phyloP scores from a whole-genome alignment of 495 filamentous ascomycete species.

The Thermothielavioides terrestris region DNA sequence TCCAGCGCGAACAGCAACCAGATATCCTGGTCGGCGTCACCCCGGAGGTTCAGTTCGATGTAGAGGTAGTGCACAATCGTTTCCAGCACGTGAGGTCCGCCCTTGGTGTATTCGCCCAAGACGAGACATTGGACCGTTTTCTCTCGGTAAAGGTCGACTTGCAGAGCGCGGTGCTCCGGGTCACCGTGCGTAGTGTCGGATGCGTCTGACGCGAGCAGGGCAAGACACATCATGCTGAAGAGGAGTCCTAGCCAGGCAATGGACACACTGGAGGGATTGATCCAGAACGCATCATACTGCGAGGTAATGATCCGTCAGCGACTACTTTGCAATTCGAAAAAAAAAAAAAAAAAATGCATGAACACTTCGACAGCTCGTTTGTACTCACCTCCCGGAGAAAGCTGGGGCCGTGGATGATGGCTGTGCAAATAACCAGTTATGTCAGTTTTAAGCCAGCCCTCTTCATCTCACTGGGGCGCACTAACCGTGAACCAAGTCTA shows the following conservation, averaged over 20 bases:
- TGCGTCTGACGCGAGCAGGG: neutral
- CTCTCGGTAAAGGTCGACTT: neutral
- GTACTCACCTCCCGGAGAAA: constrained; percentile 1
- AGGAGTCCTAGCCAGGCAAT: neutral
- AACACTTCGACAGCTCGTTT: too few species aligned
- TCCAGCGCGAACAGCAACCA: constrained; percentile 32
- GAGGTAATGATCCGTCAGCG: too few species aligned
- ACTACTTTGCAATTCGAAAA: too few species aligned
- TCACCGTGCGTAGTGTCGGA: neutral
- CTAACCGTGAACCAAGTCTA: neutral
- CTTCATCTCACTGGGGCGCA: neutral
- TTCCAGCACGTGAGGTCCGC: constrained; percentile 33
- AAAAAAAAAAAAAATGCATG: too few species aligned
- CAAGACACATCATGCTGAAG: constrained; percentile 2
- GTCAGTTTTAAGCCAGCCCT: neutral
- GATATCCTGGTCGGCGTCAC: constrained; percentile 30
- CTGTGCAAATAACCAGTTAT: neutral
- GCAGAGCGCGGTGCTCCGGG: neutral
- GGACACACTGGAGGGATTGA: neutral
- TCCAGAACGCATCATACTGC: neutral
- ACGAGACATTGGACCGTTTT: constrained; percentile 25
- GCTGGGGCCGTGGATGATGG: neutral
- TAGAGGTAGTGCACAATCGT: constrained; percentile 30
- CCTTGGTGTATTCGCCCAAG: constrained; percentile 36
- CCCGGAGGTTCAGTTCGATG: constrained; percentile 26